These are phyloP conservation scores for Aegle marmelos DNA, from an alignment of 345 rosid species.

Conservation along the genomic window DNA sequence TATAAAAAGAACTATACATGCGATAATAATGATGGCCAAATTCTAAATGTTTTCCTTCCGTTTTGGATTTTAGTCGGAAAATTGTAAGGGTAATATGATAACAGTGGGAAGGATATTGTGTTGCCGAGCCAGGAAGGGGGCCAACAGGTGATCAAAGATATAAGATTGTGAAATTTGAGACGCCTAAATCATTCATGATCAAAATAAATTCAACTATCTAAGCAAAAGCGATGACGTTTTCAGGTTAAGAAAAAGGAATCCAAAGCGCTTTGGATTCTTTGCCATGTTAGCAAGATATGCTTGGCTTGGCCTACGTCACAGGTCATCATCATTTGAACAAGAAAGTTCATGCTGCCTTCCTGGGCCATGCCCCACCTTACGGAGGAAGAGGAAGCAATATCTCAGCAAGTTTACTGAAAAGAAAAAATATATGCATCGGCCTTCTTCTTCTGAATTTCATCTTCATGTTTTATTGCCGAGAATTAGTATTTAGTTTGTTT, in stretches of 20 bases:
- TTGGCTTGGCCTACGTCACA: slow-evolving; percentile 6
- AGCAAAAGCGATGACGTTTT: slow-evolving; percentile 15
- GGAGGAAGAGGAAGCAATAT: background rate
- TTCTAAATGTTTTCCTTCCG: background rate
- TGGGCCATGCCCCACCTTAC: background rate
- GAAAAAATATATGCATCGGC: too few relatives aligned
- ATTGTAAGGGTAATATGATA: background rate
- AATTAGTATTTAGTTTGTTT: too few relatives aligned
- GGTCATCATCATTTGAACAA: background rate
- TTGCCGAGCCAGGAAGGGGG: background rate
- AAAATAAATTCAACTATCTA: background rate
- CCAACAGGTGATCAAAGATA: background rate
- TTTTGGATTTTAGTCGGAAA: background rate
- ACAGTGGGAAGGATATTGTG: background rate
- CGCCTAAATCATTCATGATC: background rate
- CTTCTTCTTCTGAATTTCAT: too few relatives aligned
- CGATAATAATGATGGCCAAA: background rate
- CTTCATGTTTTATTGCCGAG: too few relatives aligned
- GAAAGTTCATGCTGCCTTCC: background rate
- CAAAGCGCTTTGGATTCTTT: slow-evolving; percentile 33
- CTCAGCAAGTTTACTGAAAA: background rate
- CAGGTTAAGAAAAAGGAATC: background rate
- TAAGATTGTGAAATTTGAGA: background rate
- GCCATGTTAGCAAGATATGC: slow-evolving; percentile 18
- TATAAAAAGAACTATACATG: too few relatives aligned